phyloP scores from a whole-genome alignment of 2,329 filamentous ascomycete species.

The Rutstroemia sp. region DNA sequence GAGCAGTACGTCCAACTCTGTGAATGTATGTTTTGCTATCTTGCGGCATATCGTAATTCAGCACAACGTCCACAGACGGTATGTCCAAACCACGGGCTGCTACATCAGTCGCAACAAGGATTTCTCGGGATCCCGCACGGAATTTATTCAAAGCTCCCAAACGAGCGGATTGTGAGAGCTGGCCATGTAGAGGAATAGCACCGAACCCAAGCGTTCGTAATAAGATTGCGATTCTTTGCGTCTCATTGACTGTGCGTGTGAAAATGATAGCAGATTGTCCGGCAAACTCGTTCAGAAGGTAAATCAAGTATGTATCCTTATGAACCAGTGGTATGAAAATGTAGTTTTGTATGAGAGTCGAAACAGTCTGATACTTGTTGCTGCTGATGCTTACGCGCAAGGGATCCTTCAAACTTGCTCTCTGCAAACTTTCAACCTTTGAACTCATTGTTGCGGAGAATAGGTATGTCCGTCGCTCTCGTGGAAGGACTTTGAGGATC shows the following conservation, averaged over 20 bases:
- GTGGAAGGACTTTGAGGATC: constrained; percentile 80
- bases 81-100: constrained; percentile 90
- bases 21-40: constrained; percentile 91
- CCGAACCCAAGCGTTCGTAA: constrained; percentile 79
- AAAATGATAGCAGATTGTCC: constrained; percentile 90
- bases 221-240: constrained; percentile 76
- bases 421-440: constrained; percentile 87
- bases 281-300: constrained; percentile 75
- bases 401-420: constrained; percentile 80
- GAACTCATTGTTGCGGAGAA: constrained; percentile 93
- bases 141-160: constrained; percentile 89
- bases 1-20: constrained; percentile 78
- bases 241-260: constrained; percentile 84
- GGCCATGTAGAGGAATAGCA: constrained; percentile 87
- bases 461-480: constrained; percentile 72
- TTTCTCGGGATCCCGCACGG: constrained; percentile 68
- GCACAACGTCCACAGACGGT: constrained; percentile 77
- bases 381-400: constrained; percentile 73
- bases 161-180: constrained; percentile 80
- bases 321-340: constrained; percentile 77
- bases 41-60: constrained; percentile 78
- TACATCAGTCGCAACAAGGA: constrained; percentile 91
- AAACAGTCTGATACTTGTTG: constrained; percentile 85
- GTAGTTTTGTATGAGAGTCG: constrained; percentile 79
- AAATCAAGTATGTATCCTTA: constrained; percentile 87